phyloP scores from a whole-genome alignment of 345 rosid genomes.

The Litchi chinensis region DNA sequence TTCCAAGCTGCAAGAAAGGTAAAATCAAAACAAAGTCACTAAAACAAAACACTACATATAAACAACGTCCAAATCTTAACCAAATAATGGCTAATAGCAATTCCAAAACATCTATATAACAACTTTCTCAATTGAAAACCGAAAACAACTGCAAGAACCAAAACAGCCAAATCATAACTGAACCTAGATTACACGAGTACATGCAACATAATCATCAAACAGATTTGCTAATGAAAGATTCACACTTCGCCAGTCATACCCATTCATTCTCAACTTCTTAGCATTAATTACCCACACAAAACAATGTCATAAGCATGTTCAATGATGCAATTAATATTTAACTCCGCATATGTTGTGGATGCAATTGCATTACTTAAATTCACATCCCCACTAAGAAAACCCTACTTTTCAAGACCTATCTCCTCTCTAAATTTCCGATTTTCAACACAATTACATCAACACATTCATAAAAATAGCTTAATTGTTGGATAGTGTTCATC shows the following conservation, averaged over 20 bases:
- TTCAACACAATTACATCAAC: no score
- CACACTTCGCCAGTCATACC: not conserved
- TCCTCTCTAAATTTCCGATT: no score
- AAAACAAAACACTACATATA: not conserved
- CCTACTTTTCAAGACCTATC: no score
- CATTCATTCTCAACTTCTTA: not conserved
- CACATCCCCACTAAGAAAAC: no score
- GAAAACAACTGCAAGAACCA: not conserved
- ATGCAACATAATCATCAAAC: no score
- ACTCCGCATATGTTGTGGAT: no score
- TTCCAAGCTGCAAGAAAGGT: constrained; percentile 60
- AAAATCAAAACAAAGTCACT: not conserved
- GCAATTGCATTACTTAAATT: no score
- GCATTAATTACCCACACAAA: not conserved
- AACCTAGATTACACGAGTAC: not conserved
- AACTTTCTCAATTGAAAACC: not conserved
- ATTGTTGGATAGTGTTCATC: no score
- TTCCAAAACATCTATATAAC: not conserved
- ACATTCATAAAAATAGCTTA: no score
- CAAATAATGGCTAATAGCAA: not conserved
- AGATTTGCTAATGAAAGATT: not conserved
- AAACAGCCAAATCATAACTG: not conserved
- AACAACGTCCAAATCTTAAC: not conserved
- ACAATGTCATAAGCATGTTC: not conserved
- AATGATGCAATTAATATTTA: no score